phyloP scores from a whole-genome alignment of 306 rosid genomes.

The Dalbergia oliveri region DNA sequence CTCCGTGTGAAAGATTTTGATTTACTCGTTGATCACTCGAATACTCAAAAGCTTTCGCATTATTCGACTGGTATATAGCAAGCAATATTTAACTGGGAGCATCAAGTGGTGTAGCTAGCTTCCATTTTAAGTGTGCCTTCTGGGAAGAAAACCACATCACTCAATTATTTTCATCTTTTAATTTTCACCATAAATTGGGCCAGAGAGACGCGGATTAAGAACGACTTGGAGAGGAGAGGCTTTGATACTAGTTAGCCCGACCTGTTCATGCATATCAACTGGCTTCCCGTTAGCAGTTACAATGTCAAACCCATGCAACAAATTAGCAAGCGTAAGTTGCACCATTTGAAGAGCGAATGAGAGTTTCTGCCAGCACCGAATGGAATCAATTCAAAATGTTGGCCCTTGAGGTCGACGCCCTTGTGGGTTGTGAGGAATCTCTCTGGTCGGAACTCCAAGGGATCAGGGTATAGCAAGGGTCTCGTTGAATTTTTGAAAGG shows the following conservation, averaged over 20 bases:
- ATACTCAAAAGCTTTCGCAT: too few relatives aligned
- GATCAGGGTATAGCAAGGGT: conserved; percentile 17
- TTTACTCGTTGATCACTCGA: neutral
- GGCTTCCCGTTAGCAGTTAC: neutral
- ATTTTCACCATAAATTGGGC: neutral
- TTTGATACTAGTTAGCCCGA: conserved; percentile 31
- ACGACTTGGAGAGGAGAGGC: conserved; percentile 40
- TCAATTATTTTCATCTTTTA: neutral
- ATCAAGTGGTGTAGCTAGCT: neutral
- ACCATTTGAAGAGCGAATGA: conserved; percentile 26
- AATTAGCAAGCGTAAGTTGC: conserved; percentile 35
- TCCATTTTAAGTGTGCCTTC: too few relatives aligned
- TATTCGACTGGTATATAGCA: too few relatives aligned
- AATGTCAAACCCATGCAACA: conserved; percentile 46
- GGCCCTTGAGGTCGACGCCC: conserved; percentile 14
- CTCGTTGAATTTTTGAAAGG: conserved; percentile 56
- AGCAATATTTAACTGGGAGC: neutral
- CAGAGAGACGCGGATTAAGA: conserved; percentile 37
- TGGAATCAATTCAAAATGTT: conserved; percentile 41
- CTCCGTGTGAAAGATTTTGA: neutral
- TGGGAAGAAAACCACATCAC: too few relatives aligned
- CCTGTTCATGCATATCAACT: conserved; percentile 41
- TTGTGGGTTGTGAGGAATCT: conserved; percentile 43
- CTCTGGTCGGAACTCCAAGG: conserved; percentile 40
- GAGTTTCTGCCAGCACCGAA: conserved; percentile 41